Conservation (phyloP, 768 basidiomycete genomes). For the Trametes cingulata region DNA sequence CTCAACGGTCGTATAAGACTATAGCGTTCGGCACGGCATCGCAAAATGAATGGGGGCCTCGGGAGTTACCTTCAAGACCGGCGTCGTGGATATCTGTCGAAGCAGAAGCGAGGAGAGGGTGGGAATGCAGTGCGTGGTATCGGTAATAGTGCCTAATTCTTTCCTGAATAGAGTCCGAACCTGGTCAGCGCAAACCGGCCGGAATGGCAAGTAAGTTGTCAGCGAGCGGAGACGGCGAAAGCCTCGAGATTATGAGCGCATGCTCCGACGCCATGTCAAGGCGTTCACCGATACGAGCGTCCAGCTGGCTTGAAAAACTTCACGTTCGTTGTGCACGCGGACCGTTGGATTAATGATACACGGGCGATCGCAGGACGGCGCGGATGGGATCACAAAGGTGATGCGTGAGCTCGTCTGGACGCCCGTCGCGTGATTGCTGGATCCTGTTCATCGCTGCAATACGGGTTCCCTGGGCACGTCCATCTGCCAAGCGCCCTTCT, state of each 20-base stretch:
- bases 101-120: background rate
- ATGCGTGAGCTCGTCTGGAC: background rate
- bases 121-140: background rate
- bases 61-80: constrained; percentile 5
- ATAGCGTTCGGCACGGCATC: constrained; percentile 1
- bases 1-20: too few relatives aligned
- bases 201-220: background rate
- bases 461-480: background rate
- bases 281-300: background rate
- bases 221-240: background rate
- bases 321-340: background rate
- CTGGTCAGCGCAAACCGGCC: background rate
- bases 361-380: background rate
- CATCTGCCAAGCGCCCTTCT: constrained; percentile 8
- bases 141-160: constrained; percentile 14
- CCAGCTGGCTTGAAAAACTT: background rate
- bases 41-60: constrained; percentile 2
- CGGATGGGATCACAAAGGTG: constrained; percentile 11
- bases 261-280: background rate
- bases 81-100: background rate
- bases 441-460: constrained; percentile 3
- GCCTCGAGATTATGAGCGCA: background rate
- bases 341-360: background rate
- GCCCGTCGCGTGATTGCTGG: constrained; percentile 5
- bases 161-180: background rate